Percentiles rank a stretch among this genome's conserved stretches.
Evolutionary conservation across 1,139 yeast genomes (phyloP).

Genomic region (Lodderomyces orthopsilosis): DNA sequence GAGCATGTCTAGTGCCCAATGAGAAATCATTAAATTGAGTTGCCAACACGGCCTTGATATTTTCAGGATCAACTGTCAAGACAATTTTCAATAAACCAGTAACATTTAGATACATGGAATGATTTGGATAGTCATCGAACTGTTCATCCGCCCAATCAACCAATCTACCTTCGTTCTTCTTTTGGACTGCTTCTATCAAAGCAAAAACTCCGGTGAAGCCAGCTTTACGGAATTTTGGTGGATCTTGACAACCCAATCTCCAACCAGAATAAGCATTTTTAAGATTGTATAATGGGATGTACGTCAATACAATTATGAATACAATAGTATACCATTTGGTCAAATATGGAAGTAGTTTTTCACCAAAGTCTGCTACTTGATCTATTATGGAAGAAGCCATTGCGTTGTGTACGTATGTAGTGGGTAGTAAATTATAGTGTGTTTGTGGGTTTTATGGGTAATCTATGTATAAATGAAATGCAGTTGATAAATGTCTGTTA

Average conservation of each 20-base stretch:
- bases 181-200: conserved; percentile 17
- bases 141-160: conserved; percentile 20
- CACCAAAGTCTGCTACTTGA: conserved; percentile 1
- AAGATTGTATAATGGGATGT: conserved; percentile 5
- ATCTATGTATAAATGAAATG: too few species aligned
- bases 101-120: conserved; percentile 35
- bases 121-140: conserved; percentile 14
- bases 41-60: conserved; percentile 37
- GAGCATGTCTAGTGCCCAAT: conserved; percentile 47
- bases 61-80: conserved; percentile 31
- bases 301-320: conserved; percentile 10
- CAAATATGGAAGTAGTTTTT: conserved; percentile 11
- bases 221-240: conserved; percentile 9
- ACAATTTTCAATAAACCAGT: conserved; percentile 22
- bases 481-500: background rate
- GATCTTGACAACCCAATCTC: conserved; percentile 12
- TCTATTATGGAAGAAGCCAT: background rate
- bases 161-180: conserved; percentile 24
- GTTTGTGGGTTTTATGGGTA: too few species aligned
- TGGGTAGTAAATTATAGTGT: too few species aligned
- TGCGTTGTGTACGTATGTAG: background rate
- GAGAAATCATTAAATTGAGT: conserved; percentile 50
- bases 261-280: conserved; percentile 4
- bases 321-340: conserved; percentile 16
- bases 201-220: conserved; percentile 19